phyloP scores from a whole-genome alignment of 2,329 filamentous ascomycete genomes.

The Fusarium sp. region DNA sequence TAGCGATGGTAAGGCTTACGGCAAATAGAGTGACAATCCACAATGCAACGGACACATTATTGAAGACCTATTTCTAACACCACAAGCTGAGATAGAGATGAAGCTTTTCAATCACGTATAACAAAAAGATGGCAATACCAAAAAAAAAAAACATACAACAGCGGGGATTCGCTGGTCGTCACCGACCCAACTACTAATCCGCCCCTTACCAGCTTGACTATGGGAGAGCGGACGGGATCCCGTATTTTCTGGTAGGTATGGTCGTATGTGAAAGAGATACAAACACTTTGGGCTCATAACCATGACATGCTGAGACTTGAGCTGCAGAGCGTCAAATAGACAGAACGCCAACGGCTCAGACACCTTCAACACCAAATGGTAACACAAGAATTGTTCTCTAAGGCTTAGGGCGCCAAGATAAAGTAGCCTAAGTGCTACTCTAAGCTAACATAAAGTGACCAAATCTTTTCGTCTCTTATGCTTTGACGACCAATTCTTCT shows the following conservation, averaged over 20 bases:
- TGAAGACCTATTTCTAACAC: not conserved
- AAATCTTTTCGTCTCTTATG: no score
- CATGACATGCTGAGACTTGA: not conserved
- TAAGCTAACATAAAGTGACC: no score
- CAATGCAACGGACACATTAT: not conserved
- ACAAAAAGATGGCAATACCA: not conserved
- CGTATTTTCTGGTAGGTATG: conserved; percentile 10
- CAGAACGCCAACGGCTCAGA: not conserved
- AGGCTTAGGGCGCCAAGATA: no score
- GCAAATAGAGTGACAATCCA: not conserved
- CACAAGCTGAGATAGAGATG: not conserved
- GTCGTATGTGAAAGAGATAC: not conserved
- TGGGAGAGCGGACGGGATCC: conserved; percentile 13
- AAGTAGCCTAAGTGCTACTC: no score
- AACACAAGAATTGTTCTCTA: no score
- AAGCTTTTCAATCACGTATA: not conserved
- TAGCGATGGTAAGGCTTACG: not conserved
- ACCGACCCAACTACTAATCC: conserved; percentile 16
- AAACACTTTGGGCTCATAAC: not conserved
- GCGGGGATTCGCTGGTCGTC: conserved; percentile 11
- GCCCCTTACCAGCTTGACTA: conserved; percentile 9
- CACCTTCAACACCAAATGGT: not conserved
- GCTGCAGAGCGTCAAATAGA: not conserved
- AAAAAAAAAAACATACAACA: conserved; percentile 7
- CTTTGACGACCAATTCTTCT: no score